A percentile compares a stretch with the other conserved stretches of the same genome.
phyloP scores from a whole-genome alignment of 306 rosid species.

The Ochetophila trinervis region DNA sequence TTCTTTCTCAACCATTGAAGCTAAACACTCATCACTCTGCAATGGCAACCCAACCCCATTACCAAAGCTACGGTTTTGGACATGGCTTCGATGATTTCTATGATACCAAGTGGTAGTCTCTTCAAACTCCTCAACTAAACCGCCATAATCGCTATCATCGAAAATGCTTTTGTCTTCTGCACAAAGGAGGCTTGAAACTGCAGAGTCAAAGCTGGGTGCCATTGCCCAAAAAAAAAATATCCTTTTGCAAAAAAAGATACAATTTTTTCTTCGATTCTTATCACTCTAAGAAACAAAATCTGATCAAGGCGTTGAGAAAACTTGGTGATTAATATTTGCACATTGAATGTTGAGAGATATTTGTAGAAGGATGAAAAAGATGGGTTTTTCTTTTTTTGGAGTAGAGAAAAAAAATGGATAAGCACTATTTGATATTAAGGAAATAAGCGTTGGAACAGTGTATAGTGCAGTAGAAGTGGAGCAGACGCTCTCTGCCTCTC shows the following conservation, averaged over 20 bases:
- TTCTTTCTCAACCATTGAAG: conserved; percentile 61
- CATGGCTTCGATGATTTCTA: conserved; percentile 29
- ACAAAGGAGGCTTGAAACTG: conserved; percentile 74
- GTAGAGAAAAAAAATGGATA: conserved; percentile 4
- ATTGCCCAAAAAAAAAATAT: conserved; percentile 27
- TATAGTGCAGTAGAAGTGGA: conserved; percentile 9
- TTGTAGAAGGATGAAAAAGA: not conserved
- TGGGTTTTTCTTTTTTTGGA: conserved; percentile 3
- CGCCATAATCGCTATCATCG: conserved; percentile 47
- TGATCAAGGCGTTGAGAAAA: not conserved
- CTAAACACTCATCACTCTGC: conserved; percentile 71
- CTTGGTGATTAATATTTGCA: not conserved
- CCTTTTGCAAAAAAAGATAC: not conserved
- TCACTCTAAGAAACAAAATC: not conserved
- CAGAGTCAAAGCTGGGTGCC: conserved; percentile 87
- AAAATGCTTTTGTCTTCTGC: conserved; percentile 61
- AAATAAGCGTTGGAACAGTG: conserved; percentile 20
- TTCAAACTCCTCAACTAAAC: conserved; percentile 30
- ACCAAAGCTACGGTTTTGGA: conserved; percentile 21
- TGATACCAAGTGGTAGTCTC: conserved; percentile 28
- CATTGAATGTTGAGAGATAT: not conserved
- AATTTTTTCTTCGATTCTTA: conserved; percentile 1
- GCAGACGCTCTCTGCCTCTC: conserved; percentile 23
- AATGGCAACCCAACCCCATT: conserved; percentile 52
- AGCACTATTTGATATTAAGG: conserved; percentile 11